Percentiles rank a stretch among this genome's conserved stretches.
Conservation (phyloP, 495 filamentous ascomycete genomes). For the Lophiotrema nucula region DNA sequence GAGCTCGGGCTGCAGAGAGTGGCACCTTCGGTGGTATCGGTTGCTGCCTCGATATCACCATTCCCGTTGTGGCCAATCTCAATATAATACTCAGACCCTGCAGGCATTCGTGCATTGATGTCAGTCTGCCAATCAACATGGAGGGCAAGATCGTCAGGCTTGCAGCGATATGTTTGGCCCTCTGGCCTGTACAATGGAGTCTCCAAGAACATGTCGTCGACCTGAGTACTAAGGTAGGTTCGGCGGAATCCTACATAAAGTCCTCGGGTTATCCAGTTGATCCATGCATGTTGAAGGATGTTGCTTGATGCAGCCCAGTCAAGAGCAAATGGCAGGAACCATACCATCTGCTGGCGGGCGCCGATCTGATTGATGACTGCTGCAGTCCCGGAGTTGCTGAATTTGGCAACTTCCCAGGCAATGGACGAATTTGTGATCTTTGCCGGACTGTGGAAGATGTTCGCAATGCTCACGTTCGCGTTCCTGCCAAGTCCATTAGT, state of each 20-base stretch:
- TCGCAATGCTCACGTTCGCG: conserved; percentile 49
- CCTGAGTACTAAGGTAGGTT: conserved; percentile 59
- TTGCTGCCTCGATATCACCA: conserved; percentile 51
- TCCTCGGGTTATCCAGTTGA: conserved; percentile 61
- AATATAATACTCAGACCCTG: conserved; percentile 55
- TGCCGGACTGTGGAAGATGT: conserved; percentile 60
- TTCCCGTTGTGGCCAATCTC: conserved; percentile 64
- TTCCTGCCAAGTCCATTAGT: conserved; percentile 29
- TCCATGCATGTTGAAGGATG: conserved; percentile 63
- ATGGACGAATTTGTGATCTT: conserved; percentile 53
- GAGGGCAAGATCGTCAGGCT: conserved; percentile 49
- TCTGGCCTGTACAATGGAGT: conserved; percentile 54
- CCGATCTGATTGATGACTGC: conserved; percentile 61
- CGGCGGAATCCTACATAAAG: conserved; percentile 57
- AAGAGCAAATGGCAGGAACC: conserved; percentile 56
- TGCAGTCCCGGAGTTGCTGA: conserved; percentile 50
- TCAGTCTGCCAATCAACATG: conserved; percentile 51
- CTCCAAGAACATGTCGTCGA: conserved; percentile 63
- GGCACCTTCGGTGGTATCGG: conserved; percentile 17
- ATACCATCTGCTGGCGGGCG: conserved; percentile 61
- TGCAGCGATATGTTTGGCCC: conserved; percentile 51
- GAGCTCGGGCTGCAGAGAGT: conserved; percentile 35
- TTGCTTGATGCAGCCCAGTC: conserved; percentile 57
- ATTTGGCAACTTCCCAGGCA: conserved; percentile 55
- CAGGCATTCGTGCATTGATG: conserved; percentile 54